Evolutionary conservation across 805 yeast genomes (phyloP), one percentile per base, ranked within the genome.

Genomic region (Zygosaccharomyces bailii): DNA sequence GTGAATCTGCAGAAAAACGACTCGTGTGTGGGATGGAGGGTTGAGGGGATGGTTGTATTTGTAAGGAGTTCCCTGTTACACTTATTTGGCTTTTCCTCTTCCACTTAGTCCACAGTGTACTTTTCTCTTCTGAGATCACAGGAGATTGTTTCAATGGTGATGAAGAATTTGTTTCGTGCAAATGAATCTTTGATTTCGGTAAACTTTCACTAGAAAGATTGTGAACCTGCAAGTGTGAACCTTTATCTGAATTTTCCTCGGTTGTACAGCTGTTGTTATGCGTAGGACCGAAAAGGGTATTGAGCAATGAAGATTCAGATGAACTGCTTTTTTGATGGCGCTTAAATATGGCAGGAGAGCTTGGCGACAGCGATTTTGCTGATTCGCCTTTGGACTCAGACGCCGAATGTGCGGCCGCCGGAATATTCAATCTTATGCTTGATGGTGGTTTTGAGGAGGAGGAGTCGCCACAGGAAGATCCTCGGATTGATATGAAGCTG

Each of bases 311-410:
- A 1, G 79, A 71, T 44, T 79, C 84, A 0, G 82, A 75, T 0
- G 86, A 80, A 39, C 74, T 76, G n/a, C 83, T 74, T 45, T 85
- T 74, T 38, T 76, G 73, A 54, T 82, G 87, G 49, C 81, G 75
- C 51, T 84, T 70, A 66, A 83, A 82, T 42, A 83, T 72, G 20
- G 75, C 75, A 3, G 66, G 67, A 1, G 69, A 63, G 25, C 43
- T 39, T 8, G 62, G 66, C 5, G 57, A 53, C 4, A 48, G 39
- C 2, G 60, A 47, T 34, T 54, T 52, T 16, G 42, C 42, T 3
- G 53, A 38, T 2, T 52, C 43, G 4, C 24, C 43, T 17, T 46
- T 42, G 25, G 49, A 23, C 11, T 57, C 63, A 11, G 45, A 44
- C 11, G 50, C 48, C 7, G 63, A 59, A 9, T 47, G 47, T 18